Conservation (phyloP, 805 yeast genomes). For the Citeromyces matritensis region DNA sequence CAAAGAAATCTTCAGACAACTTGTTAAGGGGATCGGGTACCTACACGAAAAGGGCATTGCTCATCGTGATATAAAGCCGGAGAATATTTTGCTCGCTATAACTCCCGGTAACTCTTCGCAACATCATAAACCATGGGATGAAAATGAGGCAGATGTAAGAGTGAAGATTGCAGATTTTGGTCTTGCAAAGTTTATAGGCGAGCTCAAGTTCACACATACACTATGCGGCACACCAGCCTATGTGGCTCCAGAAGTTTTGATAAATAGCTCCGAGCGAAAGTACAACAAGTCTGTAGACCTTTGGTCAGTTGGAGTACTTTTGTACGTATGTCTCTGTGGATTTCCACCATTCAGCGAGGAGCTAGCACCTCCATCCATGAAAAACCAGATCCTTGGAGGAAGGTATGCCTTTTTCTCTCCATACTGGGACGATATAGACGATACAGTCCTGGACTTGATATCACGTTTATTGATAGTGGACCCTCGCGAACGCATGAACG, state of each 20-base stretch:
- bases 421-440: constrained; percentile 62
- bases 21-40: constrained; percentile 56
- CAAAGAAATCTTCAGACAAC: constrained; percentile 35
- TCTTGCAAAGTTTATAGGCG: constrained; percentile 53
- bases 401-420: constrained; percentile 66
- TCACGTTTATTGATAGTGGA: constrained; percentile 42
- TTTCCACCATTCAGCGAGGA: constrained; percentile 82
- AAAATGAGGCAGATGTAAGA: constrained; percentile 38
- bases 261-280: constrained; percentile 30
- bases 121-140: constrained; percentile 38
- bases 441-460: constrained; percentile 50
- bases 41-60: constrained; percentile 87
- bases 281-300: constrained; percentile 64
- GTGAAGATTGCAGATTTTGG: constrained; percentile 84
- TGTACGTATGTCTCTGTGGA: constrained; percentile 71
- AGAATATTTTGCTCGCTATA: constrained; percentile 56
- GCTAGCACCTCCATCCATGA: constrained; percentile 64
- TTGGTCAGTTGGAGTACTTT: constrained; percentile 72
- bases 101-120: constrained; percentile 12
- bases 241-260: constrained; percentile 68
- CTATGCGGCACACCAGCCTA: constrained; percentile 81
- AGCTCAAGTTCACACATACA: constrained; percentile 58
- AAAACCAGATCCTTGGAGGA: constrained; percentile 55
- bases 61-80: constrained; percentile 92
- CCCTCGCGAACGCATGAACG: constrained; percentile 25